Conservation (phyloP, 768 basidiomycete species). For the Suillus brevipes region DNA sequence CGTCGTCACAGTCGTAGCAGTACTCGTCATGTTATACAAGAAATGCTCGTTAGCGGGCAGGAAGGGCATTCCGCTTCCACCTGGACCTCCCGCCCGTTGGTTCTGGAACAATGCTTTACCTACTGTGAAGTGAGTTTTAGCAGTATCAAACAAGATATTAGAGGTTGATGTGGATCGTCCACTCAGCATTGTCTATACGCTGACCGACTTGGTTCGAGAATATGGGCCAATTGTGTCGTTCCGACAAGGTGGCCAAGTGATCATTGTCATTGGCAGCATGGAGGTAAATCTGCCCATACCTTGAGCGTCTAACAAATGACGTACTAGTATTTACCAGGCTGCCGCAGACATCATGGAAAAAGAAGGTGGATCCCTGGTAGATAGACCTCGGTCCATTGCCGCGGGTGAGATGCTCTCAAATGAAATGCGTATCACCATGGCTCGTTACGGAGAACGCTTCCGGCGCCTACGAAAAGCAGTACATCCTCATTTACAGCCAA, state of each 20-base stretch:
- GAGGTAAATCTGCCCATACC: slow-evolving; percentile 15
- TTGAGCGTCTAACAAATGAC: slow-evolving; percentile 27
- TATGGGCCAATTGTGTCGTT: slow-evolving; percentile 59
- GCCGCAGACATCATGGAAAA: slow-evolving; percentile 63
- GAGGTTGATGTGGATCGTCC: neutral
- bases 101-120: slow-evolving; percentile 20
- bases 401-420: slow-evolving; percentile 55
- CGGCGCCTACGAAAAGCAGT: slow-evolving; percentile 55
- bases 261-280: slow-evolving; percentile 18
- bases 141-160: neutral
- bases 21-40: slow-evolving; percentile 2
- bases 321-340: slow-evolving; percentile 47
- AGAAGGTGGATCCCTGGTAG: slow-evolving; percentile 49
- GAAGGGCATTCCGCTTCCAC: slow-evolving; percentile 16
- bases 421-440: slow-evolving; percentile 53
- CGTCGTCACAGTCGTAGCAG: slow-evolving; percentile 40
- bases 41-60: neutral
- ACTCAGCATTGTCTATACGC: slow-evolving; percentile 17
- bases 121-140: slow-evolving; percentile 1
- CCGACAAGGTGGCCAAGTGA: slow-evolving; percentile 39
- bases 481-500: slow-evolving; percentile 54
- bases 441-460: slow-evolving; percentile 51
- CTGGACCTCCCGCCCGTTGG: slow-evolving; percentile 19
- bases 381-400: slow-evolving; percentile 50
- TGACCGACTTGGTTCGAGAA: slow-evolving; percentile 51